phyloP scores from a whole-genome alignment of 768 basidiomycete genomes.

The Amanita subjunquillea region DNA sequence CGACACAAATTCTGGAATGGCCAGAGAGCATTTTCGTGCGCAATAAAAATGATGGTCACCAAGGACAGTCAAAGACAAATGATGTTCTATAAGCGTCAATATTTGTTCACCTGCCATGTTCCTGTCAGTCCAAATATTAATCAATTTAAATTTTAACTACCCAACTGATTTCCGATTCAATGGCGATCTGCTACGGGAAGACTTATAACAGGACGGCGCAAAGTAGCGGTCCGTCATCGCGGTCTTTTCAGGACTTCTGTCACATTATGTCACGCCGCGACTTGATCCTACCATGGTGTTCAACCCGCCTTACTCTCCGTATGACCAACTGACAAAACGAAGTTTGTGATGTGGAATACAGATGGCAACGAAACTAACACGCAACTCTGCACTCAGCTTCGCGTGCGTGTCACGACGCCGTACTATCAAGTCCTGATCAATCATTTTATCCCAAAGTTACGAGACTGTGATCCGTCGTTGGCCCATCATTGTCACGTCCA shows the following conservation, averaged over 20 bases:
- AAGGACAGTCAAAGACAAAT: not conserved
- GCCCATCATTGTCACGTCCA: slow-evolving; percentile 74
- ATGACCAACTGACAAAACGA: slow-evolving; percentile 57
- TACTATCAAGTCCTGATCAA: not conserved
- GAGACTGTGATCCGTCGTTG: slow-evolving; percentile 73
- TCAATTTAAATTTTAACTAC: no score
- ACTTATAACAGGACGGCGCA: no score
- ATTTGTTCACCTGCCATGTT: not conserved
- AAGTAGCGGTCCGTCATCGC: no score
- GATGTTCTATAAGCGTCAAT: slow-evolving; percentile 1
- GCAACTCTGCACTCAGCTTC: slow-evolving; percentile 32
- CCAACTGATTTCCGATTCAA: no score
- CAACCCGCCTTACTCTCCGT: slow-evolving; percentile 51
- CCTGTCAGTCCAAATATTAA: no score
- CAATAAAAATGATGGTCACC: not conserved
- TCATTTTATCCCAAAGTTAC: slow-evolving; percentile 33
- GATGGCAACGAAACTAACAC: slow-evolving; percentile 9
- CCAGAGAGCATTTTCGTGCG: not conserved
- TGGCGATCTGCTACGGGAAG: no score
- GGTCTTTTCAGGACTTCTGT: not conserved
- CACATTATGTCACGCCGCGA: not conserved
- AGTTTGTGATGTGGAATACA: slow-evolving; percentile 28
- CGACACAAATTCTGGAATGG: no score
- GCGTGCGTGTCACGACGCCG: slow-evolving; percentile 33
- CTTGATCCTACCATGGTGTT: slow-evolving; percentile 20